These are phyloP conservation scores for Sporothrix brasiliensis DNA, from an alignment of 2,329 filamentous ascomycete genomes.

Conservation along the genomic window DNA sequence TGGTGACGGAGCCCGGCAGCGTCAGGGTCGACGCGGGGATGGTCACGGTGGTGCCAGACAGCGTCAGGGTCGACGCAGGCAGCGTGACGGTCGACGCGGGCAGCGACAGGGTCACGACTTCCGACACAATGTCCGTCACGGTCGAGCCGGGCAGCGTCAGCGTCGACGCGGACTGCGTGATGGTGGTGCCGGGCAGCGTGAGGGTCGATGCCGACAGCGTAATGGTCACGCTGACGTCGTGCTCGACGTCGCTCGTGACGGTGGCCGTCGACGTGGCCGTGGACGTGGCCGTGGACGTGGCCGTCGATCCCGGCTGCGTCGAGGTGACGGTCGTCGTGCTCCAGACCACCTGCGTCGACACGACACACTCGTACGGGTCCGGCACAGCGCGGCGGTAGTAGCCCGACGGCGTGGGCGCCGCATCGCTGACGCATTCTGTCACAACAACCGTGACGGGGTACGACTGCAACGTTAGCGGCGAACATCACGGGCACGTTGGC, in stretches of 20 bases:
- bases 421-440: conserved; percentile 9
- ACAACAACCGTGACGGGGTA: conserved; percentile 24
- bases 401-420: not conserved
- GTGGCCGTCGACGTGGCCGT: conserved; percentile 7
- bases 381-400: conserved; percentile 11
- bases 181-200: conserved; percentile 24
- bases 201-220: conserved; percentile 33
- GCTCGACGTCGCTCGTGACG: conserved; percentile 28
- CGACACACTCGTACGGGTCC: conserved; percentile 20
- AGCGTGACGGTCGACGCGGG: conserved; percentile 26
- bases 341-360: conserved; percentile 21
- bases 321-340: conserved; percentile 26
- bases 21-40: conserved; percentile 21
- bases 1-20: conserved; percentile 21
- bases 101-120: conserved; percentile 31
- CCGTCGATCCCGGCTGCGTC: conserved; percentile 13
- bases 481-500: not conserved
- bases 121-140: conserved; percentile 29
- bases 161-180: conserved; percentile 29
- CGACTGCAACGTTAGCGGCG: conserved; percentile 1
- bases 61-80: conserved; percentile 24
- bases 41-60: conserved; percentile 15
- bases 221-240: conserved; percentile 22
- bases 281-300: not conserved
- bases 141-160: conserved; percentile 28